Evolutionary conservation across 2,329 filamentous ascomycete species (phyloP).

Genomic region (Microsporum ferrugineum): DNA sequence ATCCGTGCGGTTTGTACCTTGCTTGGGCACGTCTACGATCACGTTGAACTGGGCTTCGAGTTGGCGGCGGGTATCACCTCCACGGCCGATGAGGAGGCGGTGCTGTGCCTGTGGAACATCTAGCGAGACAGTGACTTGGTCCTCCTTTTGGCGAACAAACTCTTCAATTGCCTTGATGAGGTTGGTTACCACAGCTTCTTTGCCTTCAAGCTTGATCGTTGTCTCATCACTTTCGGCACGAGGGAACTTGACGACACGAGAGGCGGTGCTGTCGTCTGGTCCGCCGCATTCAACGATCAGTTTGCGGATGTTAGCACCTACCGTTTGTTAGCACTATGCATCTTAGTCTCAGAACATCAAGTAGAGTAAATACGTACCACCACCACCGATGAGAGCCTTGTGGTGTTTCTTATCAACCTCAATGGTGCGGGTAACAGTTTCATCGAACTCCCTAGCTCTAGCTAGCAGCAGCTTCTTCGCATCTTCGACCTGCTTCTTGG

Average conservation of each 20-base stretch:
- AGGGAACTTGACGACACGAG: constrained; percentile 88
- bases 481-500: constrained; percentile 77
- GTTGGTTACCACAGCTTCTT: constrained; percentile 72
- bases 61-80: constrained; percentile 73
- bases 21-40: constrained; percentile 79
- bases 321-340: constrained; percentile 29
- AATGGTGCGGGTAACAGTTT: constrained; percentile 72
- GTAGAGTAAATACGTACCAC: constrained; percentile 50
- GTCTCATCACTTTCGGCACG: constrained; percentile 73
- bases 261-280: constrained; percentile 72
- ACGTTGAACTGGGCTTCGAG: constrained; percentile 81
- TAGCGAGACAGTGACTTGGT: constrained; percentile 63
- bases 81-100: constrained; percentile 77
- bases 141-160: constrained; percentile 73
- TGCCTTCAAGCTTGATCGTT: constrained; percentile 78
- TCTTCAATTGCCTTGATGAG: constrained; percentile 71
- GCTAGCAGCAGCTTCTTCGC: constrained; percentile 85
- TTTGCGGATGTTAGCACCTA: constrained; percentile 71
- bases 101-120: constrained; percentile 88
- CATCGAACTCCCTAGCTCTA: constrained; percentile 76
- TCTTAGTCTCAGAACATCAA: neutral
- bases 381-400: constrained; percentile 73
- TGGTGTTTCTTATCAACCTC: constrained; percentile 94
- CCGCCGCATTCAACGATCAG: constrained; percentile 84
- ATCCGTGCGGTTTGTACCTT: constrained; percentile 70